A percentile compares a stretch with the other conserved stretches of the same genome.
Evolutionary conservation across 345 rosid genomes (phyloP).

Genomic region (Melaleuca alternifolia): DNA sequence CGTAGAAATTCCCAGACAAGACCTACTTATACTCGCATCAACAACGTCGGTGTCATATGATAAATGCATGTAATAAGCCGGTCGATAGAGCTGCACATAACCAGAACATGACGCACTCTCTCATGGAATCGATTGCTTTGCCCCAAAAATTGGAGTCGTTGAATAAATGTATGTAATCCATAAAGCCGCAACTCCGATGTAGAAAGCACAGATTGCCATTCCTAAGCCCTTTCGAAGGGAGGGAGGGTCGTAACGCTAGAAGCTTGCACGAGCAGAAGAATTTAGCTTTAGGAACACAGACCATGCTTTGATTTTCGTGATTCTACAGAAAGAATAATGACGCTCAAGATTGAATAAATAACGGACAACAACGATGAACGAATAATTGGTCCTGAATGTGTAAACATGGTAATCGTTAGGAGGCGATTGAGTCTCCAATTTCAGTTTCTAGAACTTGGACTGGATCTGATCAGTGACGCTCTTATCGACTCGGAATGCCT

Average conservation of each 20-base stretch:
- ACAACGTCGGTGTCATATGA: background rate
- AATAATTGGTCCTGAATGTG: too few species aligned
- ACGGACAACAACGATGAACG: background rate
- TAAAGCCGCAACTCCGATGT: background rate
- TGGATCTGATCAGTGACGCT: background rate
- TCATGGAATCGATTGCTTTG: background rate
- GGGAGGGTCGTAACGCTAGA: background rate
- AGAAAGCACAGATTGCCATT: background rate
- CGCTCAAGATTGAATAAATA: background rate
- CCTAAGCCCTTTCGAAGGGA: background rate
- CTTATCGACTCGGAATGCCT: slow-evolving; percentile 11
- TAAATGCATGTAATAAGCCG: too few species aligned
- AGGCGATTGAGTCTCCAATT: too few species aligned
- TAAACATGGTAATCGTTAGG: too few species aligned
- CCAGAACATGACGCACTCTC: background rate
- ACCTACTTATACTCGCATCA: background rate
- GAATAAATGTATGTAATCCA: background rate
- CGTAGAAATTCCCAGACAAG: background rate
- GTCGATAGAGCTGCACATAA: too few species aligned
- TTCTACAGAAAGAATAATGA: background rate
- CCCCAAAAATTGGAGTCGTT: background rate
- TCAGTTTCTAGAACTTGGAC: background rate
- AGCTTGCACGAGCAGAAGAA: background rate
- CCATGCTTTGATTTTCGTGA: background rate
- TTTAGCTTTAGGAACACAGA: background rate